A percentile compares a stretch with the other conserved stretches of the same genome.
phyloP scores from a whole-genome alignment of 257 asterid species.

The Perilla frutescens region DNA sequence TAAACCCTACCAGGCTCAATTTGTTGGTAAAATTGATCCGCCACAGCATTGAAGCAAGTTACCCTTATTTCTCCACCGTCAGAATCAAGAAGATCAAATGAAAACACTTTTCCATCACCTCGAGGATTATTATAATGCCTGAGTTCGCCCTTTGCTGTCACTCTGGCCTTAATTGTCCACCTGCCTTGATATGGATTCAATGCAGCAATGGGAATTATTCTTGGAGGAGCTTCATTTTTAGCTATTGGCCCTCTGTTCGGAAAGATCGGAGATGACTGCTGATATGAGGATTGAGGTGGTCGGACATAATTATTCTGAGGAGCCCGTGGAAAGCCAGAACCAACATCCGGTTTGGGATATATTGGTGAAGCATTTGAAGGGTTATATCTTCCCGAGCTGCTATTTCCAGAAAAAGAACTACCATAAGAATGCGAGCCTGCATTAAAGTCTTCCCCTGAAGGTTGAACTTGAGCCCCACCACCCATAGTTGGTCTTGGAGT shows the following conservation, averaged over 20 bases:
- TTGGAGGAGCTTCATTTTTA: conserved; percentile 78
- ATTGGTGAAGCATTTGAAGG: conserved; percentile 42
- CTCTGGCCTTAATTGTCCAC: conserved; percentile 97
- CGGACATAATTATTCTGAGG: conserved; percentile 60
- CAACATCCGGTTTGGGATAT: conserved; percentile 53
- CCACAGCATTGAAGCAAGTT: conserved; percentile 93
- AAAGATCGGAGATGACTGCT: conserved; percentile 68
- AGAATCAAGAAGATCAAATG: conserved; percentile 93
- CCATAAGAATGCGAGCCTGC: conserved; percentile 49
- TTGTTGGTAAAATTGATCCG: conserved; percentile 69
- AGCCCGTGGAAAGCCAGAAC: conserved; percentile 51
- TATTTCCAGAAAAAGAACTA: conserved; percentile 47
- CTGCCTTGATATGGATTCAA: conserved; percentile 84
- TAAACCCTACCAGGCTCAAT: conserved; percentile 79
- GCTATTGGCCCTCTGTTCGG: conserved; percentile 86
- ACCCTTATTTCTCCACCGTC: conserved; percentile 93
- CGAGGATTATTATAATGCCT: conserved; percentile 71
- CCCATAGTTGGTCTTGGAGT: conserved; percentile 50
- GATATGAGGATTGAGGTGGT: conserved; percentile 63
- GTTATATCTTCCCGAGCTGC: conserved; percentile 50
- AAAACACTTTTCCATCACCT: conserved; percentile 94
- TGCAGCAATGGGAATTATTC: conserved; percentile 82
- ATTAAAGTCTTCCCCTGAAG: conserved; percentile 43
- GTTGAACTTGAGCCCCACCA: conserved; percentile 48
- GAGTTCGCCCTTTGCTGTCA: conserved; percentile 78